phyloP scores from a whole-genome alignment of 371 early-diverging fungal genomes.

The Mortierella sp. region DNA sequence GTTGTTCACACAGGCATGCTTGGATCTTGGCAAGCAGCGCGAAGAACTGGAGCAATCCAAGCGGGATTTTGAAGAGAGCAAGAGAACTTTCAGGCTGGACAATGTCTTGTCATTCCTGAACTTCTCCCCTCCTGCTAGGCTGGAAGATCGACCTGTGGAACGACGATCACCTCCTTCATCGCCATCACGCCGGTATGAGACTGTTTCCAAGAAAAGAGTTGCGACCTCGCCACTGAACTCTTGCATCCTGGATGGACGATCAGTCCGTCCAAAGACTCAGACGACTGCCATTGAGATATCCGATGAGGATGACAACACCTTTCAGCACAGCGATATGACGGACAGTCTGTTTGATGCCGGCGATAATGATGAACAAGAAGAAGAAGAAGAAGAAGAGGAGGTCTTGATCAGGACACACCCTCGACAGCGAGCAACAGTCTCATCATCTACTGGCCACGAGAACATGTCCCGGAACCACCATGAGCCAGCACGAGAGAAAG shows the following conservation, averaged over 20 bases:
- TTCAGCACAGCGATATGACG: neutral
- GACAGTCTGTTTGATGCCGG: neutral
- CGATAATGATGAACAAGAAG: neutral
- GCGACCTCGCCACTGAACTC: conserved; percentile 31
- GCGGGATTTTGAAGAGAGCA: conserved; percentile 41
- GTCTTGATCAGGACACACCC: conserved; percentile 13
- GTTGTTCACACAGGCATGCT: conserved; percentile 35
- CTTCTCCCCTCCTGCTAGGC: conserved; percentile 24
- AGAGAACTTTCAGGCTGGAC: conserved; percentile 39
- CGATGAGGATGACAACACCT: conserved; percentile 6
- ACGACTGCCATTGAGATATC: conserved; percentile 24
- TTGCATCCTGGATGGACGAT: conserved; percentile 6
- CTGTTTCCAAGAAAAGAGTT: conserved; percentile 24
- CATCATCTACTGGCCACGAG: neutral
- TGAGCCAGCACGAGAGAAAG: neutral
- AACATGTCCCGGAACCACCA: conserved; percentile 3
- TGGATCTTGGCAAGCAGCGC: conserved; percentile 41
- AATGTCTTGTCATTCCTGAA: conserved; percentile 33
- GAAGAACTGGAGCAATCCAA: conserved; percentile 25
- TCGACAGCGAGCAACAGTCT: conserved; percentile 2
- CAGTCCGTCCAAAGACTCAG: conserved; percentile 16
- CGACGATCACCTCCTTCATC: conserved; percentile 18
- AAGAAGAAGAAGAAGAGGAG: conserved; percentile 31
- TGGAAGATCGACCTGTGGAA: conserved; percentile 20
- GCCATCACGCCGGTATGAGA: neutral